A percentile compares a stretch with the other conserved stretches of the same genome.
These are phyloP conservation scores for Quercus aquifolioides DNA, from an alignment of 306 rosid species.

Conservation along the genomic window DNA sequence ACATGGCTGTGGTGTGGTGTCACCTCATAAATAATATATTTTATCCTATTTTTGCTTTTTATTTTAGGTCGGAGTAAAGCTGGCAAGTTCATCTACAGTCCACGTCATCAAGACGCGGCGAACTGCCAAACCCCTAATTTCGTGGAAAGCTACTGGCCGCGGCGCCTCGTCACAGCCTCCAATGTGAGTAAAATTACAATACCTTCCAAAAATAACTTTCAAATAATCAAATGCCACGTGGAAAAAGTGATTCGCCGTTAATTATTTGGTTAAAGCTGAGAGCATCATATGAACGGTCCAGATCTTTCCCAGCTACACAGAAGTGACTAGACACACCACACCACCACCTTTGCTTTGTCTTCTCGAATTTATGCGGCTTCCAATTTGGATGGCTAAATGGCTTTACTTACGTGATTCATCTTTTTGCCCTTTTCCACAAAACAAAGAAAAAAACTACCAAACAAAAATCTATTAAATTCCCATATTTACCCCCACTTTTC, in stretches of 20 bases:
- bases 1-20: background rate
- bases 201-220: too few species aligned
- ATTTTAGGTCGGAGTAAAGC: background rate
- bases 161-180: background rate
- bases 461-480: too few species aligned
- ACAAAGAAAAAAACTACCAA: too few species aligned
- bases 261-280: too few species aligned
- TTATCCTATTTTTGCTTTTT: background rate
- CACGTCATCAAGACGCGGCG: conserved; percentile 3
- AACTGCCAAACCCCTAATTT: background rate
- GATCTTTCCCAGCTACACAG: background rate
- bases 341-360: background rate
- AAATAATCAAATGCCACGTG: background rate
- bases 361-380: background rate
- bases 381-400: background rate
- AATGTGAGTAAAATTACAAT: too few species aligned
- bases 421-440: background rate
- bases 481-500: too few species aligned
- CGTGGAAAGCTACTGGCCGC: too few species aligned
- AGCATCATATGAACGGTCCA: background rate
- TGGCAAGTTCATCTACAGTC: background rate
- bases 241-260: background rate
- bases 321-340: background rate
- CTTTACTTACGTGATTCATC: background rate
- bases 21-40: background rate